Evolutionary conservation across 805 yeast species (phyloP), one percentile per base, ranked within the genome.

Genomic region (Blastobotrys muscicola): DNA sequence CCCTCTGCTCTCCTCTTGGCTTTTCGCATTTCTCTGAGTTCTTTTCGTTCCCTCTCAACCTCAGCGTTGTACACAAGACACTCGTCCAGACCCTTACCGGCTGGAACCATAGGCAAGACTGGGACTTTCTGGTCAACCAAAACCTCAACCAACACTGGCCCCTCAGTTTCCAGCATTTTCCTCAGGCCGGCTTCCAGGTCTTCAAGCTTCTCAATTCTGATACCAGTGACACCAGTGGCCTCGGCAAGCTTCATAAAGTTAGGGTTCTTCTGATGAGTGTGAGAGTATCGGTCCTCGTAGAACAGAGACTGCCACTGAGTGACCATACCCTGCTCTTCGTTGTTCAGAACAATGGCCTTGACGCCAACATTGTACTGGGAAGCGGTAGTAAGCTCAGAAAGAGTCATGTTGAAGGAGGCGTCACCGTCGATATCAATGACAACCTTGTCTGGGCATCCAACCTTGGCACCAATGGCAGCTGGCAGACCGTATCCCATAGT

Each of bases 321-420:
- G 45, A 92, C 98, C 98, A 92, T 92, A 62, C 98, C 98, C 71
- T 92, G 98, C 71, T 92, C 98, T 70, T 90, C 97, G 66, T 92
- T 92, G 69, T 92, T 92, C 61, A 92, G 72, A 45, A 92, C 80
- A 63, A 86, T 73, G 48, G 85, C 76, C 72, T 92, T 92, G 51
- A 92, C 82, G 45, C 96, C 96, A 41, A 95, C 82, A 49, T 73
- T 74, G 48, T 90, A 94, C 72, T 92, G 97, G 37, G 86, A 94
- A 23, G 97, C 98, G 34, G 95, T 81, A 15, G 90, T 76, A 61
- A 92, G 72, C 72, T 92, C 98, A 65, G 80, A 84, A 50, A 92
- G 72, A 16, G 98, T 87, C 98, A 92, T 92, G 72, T 84, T 85
- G 75, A 92, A 92, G n/a, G 96, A 85, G 14, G 97, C 98, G 65